phyloP scores from a whole-genome alignment of 2,329 filamentous ascomycete species.

The Pestalotiopsis sp. region DNA sequence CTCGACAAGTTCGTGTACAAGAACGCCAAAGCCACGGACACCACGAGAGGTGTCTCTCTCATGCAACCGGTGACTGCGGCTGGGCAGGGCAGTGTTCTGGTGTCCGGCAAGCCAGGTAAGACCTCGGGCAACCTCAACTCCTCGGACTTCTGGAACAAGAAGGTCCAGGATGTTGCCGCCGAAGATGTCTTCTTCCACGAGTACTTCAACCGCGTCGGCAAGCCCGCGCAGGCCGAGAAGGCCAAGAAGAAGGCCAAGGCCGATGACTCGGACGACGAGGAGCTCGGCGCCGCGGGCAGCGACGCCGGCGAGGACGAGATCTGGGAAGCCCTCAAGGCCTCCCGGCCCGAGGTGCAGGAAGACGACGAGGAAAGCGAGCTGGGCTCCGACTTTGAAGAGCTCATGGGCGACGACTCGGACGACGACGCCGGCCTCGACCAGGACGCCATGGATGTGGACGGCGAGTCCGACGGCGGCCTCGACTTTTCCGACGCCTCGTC shows the following conservation, averaged over 20 bases:
- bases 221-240: slow-evolving; percentile 57
- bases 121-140: slow-evolving; percentile 67
- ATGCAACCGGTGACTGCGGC: slow-evolving; percentile 83
- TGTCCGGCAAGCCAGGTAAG: slow-evolving; percentile 49
- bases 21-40: slow-evolving; percentile 75
- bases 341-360: slow-evolving; percentile 72
- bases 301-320: slow-evolving; percentile 77
- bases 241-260: slow-evolving; percentile 56
- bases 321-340: slow-evolving; percentile 87
- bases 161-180: slow-evolving; percentile 80
- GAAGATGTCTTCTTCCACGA: slow-evolving; percentile 99
- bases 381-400: slow-evolving; percentile 45
- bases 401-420: slow-evolving; percentile 44
- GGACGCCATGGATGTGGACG: slow-evolving; percentile 39
- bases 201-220: slow-evolving; percentile 82
- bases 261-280: slow-evolving; percentile 40
- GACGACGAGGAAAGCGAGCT: slow-evolving; percentile 55
- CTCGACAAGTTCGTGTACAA: slow-evolving; percentile 98
- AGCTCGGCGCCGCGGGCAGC: slow-evolving; percentile 45
- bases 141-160: slow-evolving; percentile 89
- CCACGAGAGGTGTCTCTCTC: slow-evolving; percentile 79
- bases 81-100: slow-evolving; percentile 57
- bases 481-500: slow-evolving; percentile 35
- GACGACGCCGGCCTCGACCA: slow-evolving; percentile 54
- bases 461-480: slow-evolving; percentile 40